Conservation (phyloP, 73 alveolate species). For the Blepharisma japonicum region DNA sequence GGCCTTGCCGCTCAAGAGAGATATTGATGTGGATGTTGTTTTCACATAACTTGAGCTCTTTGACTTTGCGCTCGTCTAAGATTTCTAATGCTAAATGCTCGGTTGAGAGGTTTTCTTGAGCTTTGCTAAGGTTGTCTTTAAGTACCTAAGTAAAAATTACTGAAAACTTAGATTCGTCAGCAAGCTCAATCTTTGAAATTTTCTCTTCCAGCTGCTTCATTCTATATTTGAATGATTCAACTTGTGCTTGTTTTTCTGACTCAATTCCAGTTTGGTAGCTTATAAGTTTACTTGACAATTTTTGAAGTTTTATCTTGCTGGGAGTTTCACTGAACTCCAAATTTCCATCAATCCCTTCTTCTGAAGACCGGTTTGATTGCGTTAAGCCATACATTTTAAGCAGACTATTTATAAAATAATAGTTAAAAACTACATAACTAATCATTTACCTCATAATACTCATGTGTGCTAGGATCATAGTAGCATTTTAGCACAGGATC, state of each 20-base stretch:
- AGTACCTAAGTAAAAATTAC: slow-evolving; percentile 27
- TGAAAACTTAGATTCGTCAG: slow-evolving; percentile 51
- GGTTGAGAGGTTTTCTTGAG: slow-evolving; percentile 40
- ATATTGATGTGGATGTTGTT: slow-evolving; percentile 47
- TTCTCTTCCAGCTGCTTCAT: slow-evolving; percentile 22
- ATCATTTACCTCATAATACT: slow-evolving; percentile 38
- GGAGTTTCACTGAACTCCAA: background rate
- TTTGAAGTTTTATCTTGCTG: background rate
- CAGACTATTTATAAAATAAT: too few species aligned
- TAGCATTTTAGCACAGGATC: slow-evolving; percentile 51
- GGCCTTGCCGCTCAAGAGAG: slow-evolving; percentile 47
- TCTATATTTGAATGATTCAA: background rate
- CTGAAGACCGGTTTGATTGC: too few species aligned
- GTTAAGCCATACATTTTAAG: too few species aligned
- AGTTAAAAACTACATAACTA: background rate
- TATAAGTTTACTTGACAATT: background rate
- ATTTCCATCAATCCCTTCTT: too few species aligned
- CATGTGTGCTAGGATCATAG: slow-evolving; percentile 45
- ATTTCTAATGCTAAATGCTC: slow-evolving; percentile 44
- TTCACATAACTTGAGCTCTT: slow-evolving; percentile 55
- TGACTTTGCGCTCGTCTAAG: slow-evolving; percentile 50
- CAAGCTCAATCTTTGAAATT: background rate
- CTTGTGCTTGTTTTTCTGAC: background rate
- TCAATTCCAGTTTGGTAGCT: slow-evolving; percentile 14
- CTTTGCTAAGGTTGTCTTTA: slow-evolving; percentile 42